Conservation (phyloP, 768 basidiomycete genomes). For the Crucibulum laeve region DNA sequence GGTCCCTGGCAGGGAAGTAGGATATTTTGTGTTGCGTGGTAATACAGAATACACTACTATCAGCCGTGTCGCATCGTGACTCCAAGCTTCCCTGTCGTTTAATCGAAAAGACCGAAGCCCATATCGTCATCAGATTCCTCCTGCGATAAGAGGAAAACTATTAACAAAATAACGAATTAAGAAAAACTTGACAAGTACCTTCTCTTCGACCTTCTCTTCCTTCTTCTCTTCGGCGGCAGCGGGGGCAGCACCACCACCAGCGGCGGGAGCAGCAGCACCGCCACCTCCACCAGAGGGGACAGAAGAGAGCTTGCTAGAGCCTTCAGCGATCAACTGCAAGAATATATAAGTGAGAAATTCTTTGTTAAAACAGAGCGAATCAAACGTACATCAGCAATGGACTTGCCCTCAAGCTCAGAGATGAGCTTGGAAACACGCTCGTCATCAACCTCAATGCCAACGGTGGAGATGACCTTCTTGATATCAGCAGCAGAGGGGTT, state of each 20-base stretch:
- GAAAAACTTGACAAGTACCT: conserved; percentile 41
- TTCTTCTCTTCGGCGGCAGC: conserved; percentile 72
- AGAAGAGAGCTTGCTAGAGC: conserved; percentile 90
- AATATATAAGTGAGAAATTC: neutral
- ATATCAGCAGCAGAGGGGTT: conserved; percentile 83
- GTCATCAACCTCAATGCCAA: conserved; percentile 87
- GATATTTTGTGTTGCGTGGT: neutral
- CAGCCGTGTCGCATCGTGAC: too few relatives aligned
- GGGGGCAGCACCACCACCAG: conserved; percentile 53
- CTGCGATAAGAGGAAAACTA: conserved; percentile 31
- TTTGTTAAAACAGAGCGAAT: neutral
- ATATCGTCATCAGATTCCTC: conserved; percentile 98
- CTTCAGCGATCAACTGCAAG: conserved; percentile 82
- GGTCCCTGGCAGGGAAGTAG: neutral
- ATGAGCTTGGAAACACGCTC: conserved; percentile 78
- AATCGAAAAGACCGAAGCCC: conserved; percentile 99
- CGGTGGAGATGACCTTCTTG: conserved; percentile 79
- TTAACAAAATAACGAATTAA: conserved; percentile 3
- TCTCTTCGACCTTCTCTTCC: conserved; percentile 89
- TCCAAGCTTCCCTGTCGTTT: too few relatives aligned
- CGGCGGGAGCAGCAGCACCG: conserved; percentile 46
- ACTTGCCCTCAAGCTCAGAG: conserved; percentile 88
- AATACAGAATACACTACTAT: neutral
- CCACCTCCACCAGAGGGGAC: conserved; percentile 85
- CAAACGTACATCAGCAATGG: conserved; percentile 65